Percentiles rank a stretch among this genome's conserved stretches.
These are phyloP conservation scores for Nannochloris sp. DNA, from an alignment of 139 green algal genomes.

Conservation along the genomic window DNA sequence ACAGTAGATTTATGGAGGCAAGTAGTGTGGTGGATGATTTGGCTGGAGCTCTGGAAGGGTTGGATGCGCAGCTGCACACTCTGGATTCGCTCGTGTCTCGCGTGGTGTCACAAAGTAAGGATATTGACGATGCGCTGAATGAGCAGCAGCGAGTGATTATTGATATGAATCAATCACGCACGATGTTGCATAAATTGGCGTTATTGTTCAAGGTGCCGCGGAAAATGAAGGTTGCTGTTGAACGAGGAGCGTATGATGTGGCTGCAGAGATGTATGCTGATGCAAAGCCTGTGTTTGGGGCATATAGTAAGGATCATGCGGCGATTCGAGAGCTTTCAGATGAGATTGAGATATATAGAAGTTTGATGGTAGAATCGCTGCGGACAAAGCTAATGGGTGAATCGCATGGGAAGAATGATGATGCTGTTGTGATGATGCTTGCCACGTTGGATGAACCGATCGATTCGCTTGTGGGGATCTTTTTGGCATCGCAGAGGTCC, in stretches of 20 bases:
- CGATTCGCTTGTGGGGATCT: slow-evolving; percentile 45
- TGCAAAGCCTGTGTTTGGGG: slow-evolving; percentile 58
- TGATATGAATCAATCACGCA: slow-evolving; percentile 69
- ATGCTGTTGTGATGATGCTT: slow-evolving; percentile 54
- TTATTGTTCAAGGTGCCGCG: slow-evolving; percentile 64
- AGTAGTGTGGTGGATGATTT: slow-evolving; percentile 87
- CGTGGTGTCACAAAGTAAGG: slow-evolving; percentile 52
- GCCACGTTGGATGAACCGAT: slow-evolving; percentile 63
- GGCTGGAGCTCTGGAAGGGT: slow-evolving; percentile 49
- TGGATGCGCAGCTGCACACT: slow-evolving; percentile 38
- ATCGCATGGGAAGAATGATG: slow-evolving; percentile 33
- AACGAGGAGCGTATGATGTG: slow-evolving; percentile 56
- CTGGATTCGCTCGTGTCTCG: slow-evolving; percentile 15
- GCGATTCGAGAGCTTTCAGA: slow-evolving; percentile 45
- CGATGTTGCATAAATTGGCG: slow-evolving; percentile 75
- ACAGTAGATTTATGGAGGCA: slow-evolving; percentile 96
- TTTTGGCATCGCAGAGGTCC: slow-evolving; percentile 49
- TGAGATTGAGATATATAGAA: slow-evolving; percentile 47
- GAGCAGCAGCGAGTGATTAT: slow-evolving; percentile 68
- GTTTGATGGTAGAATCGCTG: slow-evolving; percentile 28
- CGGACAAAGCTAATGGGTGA: slow-evolving; percentile 53
- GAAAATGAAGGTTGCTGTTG: slow-evolving; percentile 51
- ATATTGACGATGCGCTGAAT: slow-evolving; percentile 74
- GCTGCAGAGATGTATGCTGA: slow-evolving; percentile 66
- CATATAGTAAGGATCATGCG: slow-evolving; percentile 55